These are phyloP conservation scores for Lithospermum erythrorhizon DNA, from an alignment of 257 asterid species.

Conservation along the genomic window DNA sequence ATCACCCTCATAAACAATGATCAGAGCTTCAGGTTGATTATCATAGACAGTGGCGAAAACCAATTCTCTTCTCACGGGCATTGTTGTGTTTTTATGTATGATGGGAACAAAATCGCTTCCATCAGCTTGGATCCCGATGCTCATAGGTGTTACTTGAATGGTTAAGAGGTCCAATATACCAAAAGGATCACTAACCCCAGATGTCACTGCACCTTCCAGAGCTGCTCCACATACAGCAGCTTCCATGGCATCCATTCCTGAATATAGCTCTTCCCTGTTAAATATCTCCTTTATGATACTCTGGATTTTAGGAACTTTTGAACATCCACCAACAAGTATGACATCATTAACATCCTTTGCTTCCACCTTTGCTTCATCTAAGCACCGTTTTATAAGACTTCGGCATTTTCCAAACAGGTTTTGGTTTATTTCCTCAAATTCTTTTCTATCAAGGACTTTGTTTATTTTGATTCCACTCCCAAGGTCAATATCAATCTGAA, in stretches of 20 bases:
- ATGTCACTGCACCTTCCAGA: conserved; percentile 74
- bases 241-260: conserved; percentile 52
- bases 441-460: conserved; percentile 36
- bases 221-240: conserved; percentile 91
- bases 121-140: conserved; percentile 59
- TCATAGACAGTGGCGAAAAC: conserved; percentile 62
- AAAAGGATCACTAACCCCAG: conserved; percentile 62
- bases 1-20: conserved; percentile 64
- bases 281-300: conserved; percentile 25
- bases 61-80: conserved; percentile 51
- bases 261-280: conserved; percentile 28
- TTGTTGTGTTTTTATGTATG: conserved; percentile 44
- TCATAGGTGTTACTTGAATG: conserved; percentile 57
- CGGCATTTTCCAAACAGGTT: conserved; percentile 50
- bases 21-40: conserved; percentile 57
- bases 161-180: conserved; percentile 69
- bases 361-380: conserved; percentile 49
- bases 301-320: conserved; percentile 46
- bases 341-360: conserved; percentile 44
- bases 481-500: conserved; percentile 41
- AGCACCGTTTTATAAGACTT: conserved; percentile 34
- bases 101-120: conserved; percentile 47
- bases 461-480: conserved; percentile 41
- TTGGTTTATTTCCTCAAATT: conserved; percentile 53
- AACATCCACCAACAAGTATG: conserved; percentile 78